A percentile compares a stretch with the other conserved stretches of the same genome.
These are phyloP conservation scores for Canna indica DNA, from an alignment of 176 grass and related monocot species.

Conservation along the genomic window DNA sequence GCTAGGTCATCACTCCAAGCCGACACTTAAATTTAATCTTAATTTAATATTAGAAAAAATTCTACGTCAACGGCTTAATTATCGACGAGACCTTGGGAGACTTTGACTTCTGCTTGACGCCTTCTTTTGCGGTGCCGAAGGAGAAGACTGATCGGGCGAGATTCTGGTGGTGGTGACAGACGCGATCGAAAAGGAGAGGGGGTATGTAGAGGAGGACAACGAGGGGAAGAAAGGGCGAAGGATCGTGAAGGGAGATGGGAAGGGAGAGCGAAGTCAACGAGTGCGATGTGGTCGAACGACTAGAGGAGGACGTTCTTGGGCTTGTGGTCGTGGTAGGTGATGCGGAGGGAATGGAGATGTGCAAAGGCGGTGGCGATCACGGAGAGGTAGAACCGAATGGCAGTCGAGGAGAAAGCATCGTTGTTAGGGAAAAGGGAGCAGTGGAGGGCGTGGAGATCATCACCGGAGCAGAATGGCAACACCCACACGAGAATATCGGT, in stretches of 20 bases:
- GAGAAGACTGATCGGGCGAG: slow-evolving; percentile 34
- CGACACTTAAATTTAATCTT: too few species aligned
- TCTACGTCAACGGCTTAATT: slow-evolving; percentile 43
- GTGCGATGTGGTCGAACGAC: slow-evolving; percentile 62
- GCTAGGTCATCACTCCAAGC: too few species aligned
- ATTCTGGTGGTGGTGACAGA: slow-evolving; percentile 25
- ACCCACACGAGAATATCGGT: slow-evolving; percentile 75
- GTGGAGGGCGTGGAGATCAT: slow-evolving; percentile 78
- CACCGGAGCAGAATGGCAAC: slow-evolving; percentile 74
- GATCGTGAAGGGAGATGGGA: slow-evolving; percentile 36
- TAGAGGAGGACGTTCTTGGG: slow-evolving; percentile 84
- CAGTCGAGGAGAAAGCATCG: slow-evolving; percentile 54
- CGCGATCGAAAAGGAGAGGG: slow-evolving; percentile 6
- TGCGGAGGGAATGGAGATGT: slow-evolving; percentile 57
- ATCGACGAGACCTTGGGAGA: slow-evolving; percentile 67
- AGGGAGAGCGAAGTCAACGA: slow-evolving; percentile 87
- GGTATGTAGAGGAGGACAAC: slow-evolving; percentile 6
- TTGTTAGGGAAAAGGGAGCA: slow-evolving; percentile 41
- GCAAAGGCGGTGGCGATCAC: slow-evolving; percentile 65
- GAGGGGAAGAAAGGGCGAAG: neutral
- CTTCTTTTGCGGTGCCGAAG: slow-evolving; percentile 16
- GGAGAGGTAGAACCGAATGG: slow-evolving; percentile 80
- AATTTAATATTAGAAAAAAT: too few species aligned
- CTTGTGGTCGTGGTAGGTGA: slow-evolving; percentile 93
- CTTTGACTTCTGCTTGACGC: slow-evolving; percentile 45